Evolutionary conservation across 495 filamentous ascomycete species (phyloP).

Genomic region (Entonaema liquescens): DNA sequence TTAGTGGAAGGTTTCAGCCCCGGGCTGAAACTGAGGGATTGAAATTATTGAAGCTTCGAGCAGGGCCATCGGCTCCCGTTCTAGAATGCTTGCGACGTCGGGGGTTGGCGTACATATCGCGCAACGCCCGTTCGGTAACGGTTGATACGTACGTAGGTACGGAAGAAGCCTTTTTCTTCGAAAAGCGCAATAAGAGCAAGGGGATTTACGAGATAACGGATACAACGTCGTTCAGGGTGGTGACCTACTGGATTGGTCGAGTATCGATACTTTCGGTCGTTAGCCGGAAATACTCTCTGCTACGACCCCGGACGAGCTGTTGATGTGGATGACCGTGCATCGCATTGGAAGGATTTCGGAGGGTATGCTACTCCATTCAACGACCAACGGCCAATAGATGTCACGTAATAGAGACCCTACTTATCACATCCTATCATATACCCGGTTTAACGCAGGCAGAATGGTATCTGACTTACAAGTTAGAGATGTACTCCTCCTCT

Average conservation of each 20-base stretch:
- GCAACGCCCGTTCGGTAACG: neutral
- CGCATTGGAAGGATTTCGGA: neutral
- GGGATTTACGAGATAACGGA: neutral
- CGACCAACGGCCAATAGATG: neutral
- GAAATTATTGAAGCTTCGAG: constrained; percentile 1
- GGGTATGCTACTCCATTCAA: neutral
- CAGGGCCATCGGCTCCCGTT: neutral
- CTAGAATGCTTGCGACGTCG: constrained; percentile 2
- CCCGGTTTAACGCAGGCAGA: neutral
- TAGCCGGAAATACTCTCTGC: neutral
- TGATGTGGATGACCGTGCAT: constrained; percentile 1
- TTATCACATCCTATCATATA: neutral
- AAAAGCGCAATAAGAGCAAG: neutral
- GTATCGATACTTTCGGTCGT: neutral
- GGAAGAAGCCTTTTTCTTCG: neutral
- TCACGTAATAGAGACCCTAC: neutral
- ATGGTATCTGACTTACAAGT: neutral
- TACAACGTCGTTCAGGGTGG: neutral
- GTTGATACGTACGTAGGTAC: neutral
- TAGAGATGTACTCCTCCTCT: neutral
- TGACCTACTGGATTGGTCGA: constrained; percentile 4
- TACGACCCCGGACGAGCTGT: neutral
- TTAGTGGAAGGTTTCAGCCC: constrained; percentile 3
- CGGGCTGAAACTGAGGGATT: constrained; percentile 3
- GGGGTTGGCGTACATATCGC: neutral